phyloP scores from a whole-genome alignment of 768 basidiomycete genomes.

The Kwoniella botswanensis region DNA sequence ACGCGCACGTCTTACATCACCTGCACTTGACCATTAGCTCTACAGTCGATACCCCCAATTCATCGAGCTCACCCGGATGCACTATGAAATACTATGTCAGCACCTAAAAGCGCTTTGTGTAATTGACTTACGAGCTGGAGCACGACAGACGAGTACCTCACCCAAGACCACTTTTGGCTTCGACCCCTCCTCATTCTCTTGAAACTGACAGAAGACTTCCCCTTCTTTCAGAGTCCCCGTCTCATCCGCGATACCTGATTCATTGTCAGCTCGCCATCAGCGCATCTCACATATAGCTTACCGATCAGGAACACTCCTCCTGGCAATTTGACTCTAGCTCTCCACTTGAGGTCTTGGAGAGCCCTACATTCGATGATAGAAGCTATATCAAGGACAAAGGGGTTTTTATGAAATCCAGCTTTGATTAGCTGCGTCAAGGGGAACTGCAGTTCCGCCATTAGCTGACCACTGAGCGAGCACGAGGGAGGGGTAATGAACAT shows the following conservation, averaged over 20 bases:
- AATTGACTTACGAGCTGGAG: constrained; percentile 50
- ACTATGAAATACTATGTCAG: constrained; percentile 10
- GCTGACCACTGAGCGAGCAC: not conserved
- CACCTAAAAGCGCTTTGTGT: not conserved
- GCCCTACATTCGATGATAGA: constrained; percentile 51
- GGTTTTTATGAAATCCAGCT: constrained; percentile 50
- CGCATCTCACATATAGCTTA: constrained; percentile 16
- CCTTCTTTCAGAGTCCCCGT: constrained; percentile 46
- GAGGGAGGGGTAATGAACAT: not conserved
- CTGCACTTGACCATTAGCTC: constrained; percentile 18
- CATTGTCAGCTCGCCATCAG: not conserved
- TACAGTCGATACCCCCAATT: constrained; percentile 14
- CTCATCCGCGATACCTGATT: constrained; percentile 54
- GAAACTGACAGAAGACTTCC: constrained; percentile 55
- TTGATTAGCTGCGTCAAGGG: constrained; percentile 45
- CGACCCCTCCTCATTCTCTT: constrained; percentile 41
- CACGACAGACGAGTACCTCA: constrained; percentile 51
- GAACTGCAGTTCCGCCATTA: constrained; percentile 35
- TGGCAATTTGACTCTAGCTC: constrained; percentile 49
- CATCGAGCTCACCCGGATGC: constrained; percentile 29
- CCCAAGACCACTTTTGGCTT: constrained; percentile 35
- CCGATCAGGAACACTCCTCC: constrained; percentile 56
- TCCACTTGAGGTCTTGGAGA: constrained; percentile 56
- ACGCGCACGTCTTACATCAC: constrained; percentile 52
- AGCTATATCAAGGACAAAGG: constrained; percentile 50